A percentile compares a stretch with the other conserved stretches of the same genome.
phyloP scores from a whole-genome alignment of 768 basidiomycete genomes.

The Hydnomerulius pinastri region DNA sequence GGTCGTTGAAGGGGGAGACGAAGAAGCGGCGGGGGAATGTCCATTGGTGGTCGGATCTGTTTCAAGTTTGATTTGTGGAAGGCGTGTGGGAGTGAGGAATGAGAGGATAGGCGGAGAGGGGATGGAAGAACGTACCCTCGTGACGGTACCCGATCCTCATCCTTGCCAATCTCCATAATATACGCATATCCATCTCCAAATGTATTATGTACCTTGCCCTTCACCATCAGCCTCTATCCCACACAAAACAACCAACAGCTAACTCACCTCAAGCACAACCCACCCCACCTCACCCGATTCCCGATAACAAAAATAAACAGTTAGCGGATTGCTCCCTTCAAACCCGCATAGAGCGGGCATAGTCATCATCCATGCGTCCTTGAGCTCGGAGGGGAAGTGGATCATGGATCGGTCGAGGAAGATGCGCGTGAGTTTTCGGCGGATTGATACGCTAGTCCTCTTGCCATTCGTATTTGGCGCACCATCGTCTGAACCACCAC shows the following conservation, averaged over 20 bases:
- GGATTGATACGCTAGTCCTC: slow-evolving; percentile 30
- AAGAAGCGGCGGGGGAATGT: slow-evolving; percentile 69
- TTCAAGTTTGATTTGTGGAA: background rate
- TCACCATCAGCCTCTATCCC: background rate
- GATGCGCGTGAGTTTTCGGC: slow-evolving; percentile 41
- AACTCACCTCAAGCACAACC: slow-evolving; percentile 57
- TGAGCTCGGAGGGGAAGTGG: slow-evolving; percentile 21
- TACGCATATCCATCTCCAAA: slow-evolving; percentile 71
- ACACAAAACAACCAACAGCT: background rate
- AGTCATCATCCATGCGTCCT: slow-evolving; percentile 71
- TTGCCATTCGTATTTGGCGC: background rate
- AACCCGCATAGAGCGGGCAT: slow-evolving; percentile 70
- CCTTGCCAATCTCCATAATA: slow-evolving; percentile 46
- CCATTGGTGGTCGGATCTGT: slow-evolving; percentile 63
- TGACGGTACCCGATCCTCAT: slow-evolving; percentile 42
- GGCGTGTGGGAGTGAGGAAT: no score
- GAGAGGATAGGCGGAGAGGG: background rate
- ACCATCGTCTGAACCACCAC: slow-evolving; percentile 22
- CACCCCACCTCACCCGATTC: slow-evolving; percentile 34
- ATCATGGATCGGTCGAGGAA: slow-evolving; percentile 33
- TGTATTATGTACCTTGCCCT: slow-evolving; percentile 74
- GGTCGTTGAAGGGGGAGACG: slow-evolving; percentile 77
- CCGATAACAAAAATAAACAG: slow-evolving; percentile 65
- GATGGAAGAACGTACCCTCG: slow-evolving; percentile 36
- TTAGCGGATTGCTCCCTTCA: slow-evolving; percentile 72